Conservation (phyloP, 257 asterid genomes). For the Vinca minor region DNA sequence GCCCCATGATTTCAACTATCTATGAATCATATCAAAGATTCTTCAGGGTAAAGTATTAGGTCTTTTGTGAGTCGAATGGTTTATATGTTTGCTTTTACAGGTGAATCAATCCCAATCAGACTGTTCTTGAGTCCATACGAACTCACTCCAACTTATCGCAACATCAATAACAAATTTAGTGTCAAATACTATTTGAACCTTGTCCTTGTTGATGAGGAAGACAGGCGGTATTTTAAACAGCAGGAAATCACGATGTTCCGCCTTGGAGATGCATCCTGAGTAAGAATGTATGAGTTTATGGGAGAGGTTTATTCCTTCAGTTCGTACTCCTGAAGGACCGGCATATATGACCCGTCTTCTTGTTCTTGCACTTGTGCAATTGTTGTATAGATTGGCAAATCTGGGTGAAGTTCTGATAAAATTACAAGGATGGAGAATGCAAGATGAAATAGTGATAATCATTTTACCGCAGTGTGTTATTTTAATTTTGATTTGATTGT, state of each 20-base stretch:
- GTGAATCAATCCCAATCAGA: conserved; percentile 94
- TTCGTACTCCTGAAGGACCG: conserved; percentile 9
- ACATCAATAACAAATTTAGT: conserved; percentile 93
- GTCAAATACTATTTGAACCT: conserved; percentile 90
- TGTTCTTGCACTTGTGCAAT: conserved; percentile 20
- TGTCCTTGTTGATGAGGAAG: conserved; percentile 96
- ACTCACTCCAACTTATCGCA: conserved; percentile 79
- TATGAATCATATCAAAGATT: neutral
- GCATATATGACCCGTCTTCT: conserved; percentile 16
- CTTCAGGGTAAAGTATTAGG: too few relatives aligned
- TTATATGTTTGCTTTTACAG: conserved; percentile 34
- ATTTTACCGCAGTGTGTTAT: conserved; percentile 4
- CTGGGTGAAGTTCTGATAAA: conserved; percentile 18
- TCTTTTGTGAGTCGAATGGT: neutral
- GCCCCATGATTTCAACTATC: neutral
- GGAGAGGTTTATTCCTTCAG: conserved; percentile 14
- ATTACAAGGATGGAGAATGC: conserved; percentile 8
- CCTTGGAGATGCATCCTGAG: conserved; percentile 53
- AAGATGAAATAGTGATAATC: neutral
- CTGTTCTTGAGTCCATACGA: conserved; percentile 94
- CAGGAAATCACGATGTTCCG: conserved; percentile 89
- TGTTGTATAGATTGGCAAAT: conserved; percentile 42
- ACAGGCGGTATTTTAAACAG: conserved; percentile 92
- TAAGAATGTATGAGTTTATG: conserved; percentile 3
- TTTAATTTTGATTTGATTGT: neutral